A percentile compares a stretch with the other conserved stretches of the same genome.
Evolutionary conservation across 192 early-diverging fungal species (phyloP).

Genomic region (Physocladia obscura): DNA sequence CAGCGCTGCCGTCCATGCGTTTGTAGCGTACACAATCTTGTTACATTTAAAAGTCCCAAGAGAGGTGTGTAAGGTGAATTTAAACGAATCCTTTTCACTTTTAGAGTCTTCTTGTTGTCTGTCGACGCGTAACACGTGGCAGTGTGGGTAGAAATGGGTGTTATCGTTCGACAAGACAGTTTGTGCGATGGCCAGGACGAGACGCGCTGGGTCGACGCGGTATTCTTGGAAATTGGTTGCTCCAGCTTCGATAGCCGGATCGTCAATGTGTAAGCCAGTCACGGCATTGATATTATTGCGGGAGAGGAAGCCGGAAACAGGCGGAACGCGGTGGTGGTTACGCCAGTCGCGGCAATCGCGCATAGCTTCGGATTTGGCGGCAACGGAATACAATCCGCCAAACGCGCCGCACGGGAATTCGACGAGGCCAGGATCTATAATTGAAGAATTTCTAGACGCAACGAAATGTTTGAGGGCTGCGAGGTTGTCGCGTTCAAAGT

Average conservation of each 20-base stretch:
- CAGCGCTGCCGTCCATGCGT: constrained; percentile 45
- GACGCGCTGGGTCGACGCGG: neutral
- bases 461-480: too few species aligned
- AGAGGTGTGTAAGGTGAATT: too few species aligned
- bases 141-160: neutral
- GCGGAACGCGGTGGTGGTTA: neutral
- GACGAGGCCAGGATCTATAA: too few species aligned
- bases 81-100: too few species aligned
- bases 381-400: too few species aligned
- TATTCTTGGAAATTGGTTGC: neutral
- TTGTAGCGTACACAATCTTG: constrained; percentile 47
- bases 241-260: neutral
- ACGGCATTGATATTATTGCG: constrained; percentile 16
- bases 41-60: too few species aligned
- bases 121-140: neutral
- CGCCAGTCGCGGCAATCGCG: constrained; percentile 13
- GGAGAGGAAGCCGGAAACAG: neutral
- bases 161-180: neutral
- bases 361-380: neutral
- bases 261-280: constrained; percentile 4
- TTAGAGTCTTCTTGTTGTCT: too few species aligned
- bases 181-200: constrained; percentile 1
- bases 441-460: too few species aligned
- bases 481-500: constrained; percentile 5
- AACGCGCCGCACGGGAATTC: too few species aligned